These are phyloP conservation scores for Erodium texanum DNA, from an alignment of 441 rosid genomes.

Conservation along the genomic window DNA sequence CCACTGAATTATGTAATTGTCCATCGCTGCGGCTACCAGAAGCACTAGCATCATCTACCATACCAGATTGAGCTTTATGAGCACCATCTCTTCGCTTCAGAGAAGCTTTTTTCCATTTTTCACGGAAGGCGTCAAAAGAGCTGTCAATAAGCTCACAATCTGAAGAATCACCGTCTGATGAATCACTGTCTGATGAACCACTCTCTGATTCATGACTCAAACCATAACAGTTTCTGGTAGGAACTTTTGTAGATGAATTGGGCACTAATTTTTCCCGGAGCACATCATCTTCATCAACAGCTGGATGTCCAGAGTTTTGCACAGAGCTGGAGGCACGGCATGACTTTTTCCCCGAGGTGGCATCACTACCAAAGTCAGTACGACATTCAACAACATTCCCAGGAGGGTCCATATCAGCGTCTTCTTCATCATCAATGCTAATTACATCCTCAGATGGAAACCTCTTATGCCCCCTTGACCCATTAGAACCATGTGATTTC, in stretches of 20 bases:
- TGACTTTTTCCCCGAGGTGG: conserved; percentile 1
- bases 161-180: background rate
- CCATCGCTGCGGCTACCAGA: background rate
- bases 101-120: background rate
- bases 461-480: background rate
- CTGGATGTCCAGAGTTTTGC: background rate
- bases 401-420: background rate
- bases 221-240: background rate
- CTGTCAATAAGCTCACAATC: background rate
- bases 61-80: background rate
- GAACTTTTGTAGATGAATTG: background rate
- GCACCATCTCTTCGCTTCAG: background rate
- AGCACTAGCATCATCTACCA: background rate
- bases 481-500: background rate
- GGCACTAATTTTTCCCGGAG: background rate
- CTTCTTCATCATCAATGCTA: background rate
- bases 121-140: background rate
- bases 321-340: background rate
- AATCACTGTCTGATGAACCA: background rate
- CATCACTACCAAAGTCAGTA: background rate
- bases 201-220: background rate
- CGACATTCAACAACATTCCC: background rate
- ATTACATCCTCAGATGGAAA: background rate
- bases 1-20: background rate
- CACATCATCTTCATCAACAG: background rate